These are phyloP conservation scores for Pyrenula aspistea DNA, from an alignment of 495 filamentous ascomycete species.

Conservation along the genomic window DNA sequence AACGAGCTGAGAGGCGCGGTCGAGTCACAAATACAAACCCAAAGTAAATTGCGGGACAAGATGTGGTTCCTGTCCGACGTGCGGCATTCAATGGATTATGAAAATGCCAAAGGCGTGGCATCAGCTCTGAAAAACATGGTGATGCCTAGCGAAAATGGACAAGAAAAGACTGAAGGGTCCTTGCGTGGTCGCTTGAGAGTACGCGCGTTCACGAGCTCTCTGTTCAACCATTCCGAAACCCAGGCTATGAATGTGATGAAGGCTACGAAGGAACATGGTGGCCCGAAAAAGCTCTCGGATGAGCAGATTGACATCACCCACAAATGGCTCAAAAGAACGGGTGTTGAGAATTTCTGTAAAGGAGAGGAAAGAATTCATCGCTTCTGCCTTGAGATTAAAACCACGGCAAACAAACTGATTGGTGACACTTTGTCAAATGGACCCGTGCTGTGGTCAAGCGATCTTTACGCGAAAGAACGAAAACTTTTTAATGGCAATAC, in stretches of 20 bases:
- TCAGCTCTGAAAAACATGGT: conserved; percentile 85
- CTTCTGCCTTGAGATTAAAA: conserved; percentile 84
- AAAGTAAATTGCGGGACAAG: conserved; percentile 54
- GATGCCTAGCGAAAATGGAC: conserved; percentile 33
- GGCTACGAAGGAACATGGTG: conserved; percentile 71
- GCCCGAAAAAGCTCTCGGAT: conserved; percentile 90
- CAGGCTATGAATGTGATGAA: conserved; percentile 83
- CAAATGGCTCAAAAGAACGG: conserved; percentile 71
- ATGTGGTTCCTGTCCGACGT: conserved; percentile 99
- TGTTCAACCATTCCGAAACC: conserved; percentile 72
- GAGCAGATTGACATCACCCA: conserved; percentile 82
- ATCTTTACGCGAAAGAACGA: conserved; percentile 72
- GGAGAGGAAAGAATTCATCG: conserved; percentile 93
- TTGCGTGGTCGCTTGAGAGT: conserved; percentile 40
- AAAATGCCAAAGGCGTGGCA: conserved; percentile 78
- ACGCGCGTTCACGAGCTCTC: conserved; percentile 36
- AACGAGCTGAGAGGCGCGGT: conserved; percentile 45
- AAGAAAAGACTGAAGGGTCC: conserved; percentile 13
- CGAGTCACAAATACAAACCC: conserved; percentile 36
- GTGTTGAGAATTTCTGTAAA: conserved; percentile 86
- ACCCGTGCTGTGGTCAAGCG: conserved; percentile 86
- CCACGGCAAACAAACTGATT: conserved; percentile 74
- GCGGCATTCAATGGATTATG: conserved; percentile 79
- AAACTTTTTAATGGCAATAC: conserved; percentile 58
- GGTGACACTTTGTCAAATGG: conserved; percentile 78